A percentile compares a stretch with the other conserved stretches of the same genome.
Evolutionary conservation across 2,329 filamentous ascomycete genomes (phyloP).

Genomic region (Leptographium radiaticola): DNA sequence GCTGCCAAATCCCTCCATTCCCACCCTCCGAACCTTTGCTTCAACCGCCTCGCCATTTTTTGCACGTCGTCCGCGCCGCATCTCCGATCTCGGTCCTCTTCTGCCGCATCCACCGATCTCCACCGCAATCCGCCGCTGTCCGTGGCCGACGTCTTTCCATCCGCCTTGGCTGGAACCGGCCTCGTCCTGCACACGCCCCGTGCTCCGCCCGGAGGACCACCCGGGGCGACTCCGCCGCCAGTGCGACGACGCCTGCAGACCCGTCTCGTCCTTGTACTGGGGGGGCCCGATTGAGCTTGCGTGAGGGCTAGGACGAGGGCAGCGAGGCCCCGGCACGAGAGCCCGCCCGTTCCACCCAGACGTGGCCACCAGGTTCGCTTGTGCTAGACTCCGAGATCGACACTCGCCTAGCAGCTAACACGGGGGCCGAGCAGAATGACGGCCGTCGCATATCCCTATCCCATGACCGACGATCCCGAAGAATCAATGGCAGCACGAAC

Average conservation of each 20-base stretch:
- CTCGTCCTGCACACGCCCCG: too few species aligned
- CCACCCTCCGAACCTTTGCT: too few species aligned
- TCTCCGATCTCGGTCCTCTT: too few species aligned
- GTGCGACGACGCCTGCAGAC: not conserved
- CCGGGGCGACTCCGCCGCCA: not conserved
- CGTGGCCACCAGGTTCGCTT: not conserved
- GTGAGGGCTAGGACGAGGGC: not conserved
- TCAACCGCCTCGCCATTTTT: too few species aligned
- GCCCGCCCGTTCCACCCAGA: not conserved
- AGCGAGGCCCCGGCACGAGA: not conserved
- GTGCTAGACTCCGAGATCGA: too few species aligned
- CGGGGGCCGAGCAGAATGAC: slow-evolving; percentile 25
- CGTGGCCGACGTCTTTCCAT: too few species aligned
- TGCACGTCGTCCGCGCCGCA: too few species aligned
- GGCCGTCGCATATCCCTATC: slow-evolving; percentile 31
- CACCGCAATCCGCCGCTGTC: too few species aligned
- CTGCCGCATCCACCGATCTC: too few species aligned
- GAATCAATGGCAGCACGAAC: slow-evolving; percentile 39
- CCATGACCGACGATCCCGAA: slow-evolving; percentile 25
- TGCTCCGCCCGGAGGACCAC: not conserved
- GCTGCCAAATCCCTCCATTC: too few species aligned
- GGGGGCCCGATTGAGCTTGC: not conserved
- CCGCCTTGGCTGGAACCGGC: too few species aligned
- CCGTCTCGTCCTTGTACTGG: not conserved
- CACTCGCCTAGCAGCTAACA: not conserved